phyloP scores from a whole-genome alignment of 768 basidiomycete species.

The Pleurotus tuoliensis region DNA sequence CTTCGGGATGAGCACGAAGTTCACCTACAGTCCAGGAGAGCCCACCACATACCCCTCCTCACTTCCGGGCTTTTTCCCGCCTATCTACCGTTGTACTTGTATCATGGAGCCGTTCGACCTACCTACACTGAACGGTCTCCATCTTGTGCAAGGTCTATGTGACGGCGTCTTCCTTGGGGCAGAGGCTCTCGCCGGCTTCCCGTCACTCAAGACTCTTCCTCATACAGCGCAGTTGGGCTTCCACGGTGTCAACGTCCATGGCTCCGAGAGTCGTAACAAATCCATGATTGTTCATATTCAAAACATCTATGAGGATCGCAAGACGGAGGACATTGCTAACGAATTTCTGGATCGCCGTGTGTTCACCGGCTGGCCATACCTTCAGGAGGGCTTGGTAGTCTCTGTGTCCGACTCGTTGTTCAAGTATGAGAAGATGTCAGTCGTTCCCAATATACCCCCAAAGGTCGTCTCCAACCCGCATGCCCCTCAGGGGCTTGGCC shows the following conservation, averaged over 20 bases:
- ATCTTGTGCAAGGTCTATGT: constrained; percentile 81
- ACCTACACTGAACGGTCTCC: constrained; percentile 81
- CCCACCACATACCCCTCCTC: constrained; percentile 84
- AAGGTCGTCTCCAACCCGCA: constrained; percentile 75
- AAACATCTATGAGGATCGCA: constrained; percentile 65
- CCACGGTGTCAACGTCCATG: constrained; percentile 93
- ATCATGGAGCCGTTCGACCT: constrained; percentile 80
- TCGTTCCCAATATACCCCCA: constrained; percentile 45
- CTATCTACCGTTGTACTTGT: constrained; percentile 77
- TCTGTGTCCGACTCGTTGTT: constrained; percentile 84
- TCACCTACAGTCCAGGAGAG: constrained; percentile 62
- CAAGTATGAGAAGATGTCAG: constrained; percentile 71
- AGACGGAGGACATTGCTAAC: constrained; percentile 69
- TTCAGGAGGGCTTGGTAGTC: constrained; percentile 86
- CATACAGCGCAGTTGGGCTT: constrained; percentile 71
- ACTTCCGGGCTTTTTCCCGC: constrained; percentile 91
- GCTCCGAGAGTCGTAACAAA: constrained; percentile 85
- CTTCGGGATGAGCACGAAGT: constrained; percentile 77
- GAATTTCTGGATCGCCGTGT: constrained; percentile 73
- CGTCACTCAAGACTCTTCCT: constrained; percentile 87
- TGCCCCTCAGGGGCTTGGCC: constrained; percentile 54
- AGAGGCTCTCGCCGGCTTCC: constrained; percentile 91
- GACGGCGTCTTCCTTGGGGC: constrained; percentile 86
- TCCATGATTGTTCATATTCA: constrained; percentile 88
- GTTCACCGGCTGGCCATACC: constrained; percentile 91